Percentiles rank a stretch among this genome's conserved stretches.
These are phyloP conservation scores for Prinsepia uniflora DNA, from an alignment of 306 rosid species.

Conservation along the genomic window DNA sequence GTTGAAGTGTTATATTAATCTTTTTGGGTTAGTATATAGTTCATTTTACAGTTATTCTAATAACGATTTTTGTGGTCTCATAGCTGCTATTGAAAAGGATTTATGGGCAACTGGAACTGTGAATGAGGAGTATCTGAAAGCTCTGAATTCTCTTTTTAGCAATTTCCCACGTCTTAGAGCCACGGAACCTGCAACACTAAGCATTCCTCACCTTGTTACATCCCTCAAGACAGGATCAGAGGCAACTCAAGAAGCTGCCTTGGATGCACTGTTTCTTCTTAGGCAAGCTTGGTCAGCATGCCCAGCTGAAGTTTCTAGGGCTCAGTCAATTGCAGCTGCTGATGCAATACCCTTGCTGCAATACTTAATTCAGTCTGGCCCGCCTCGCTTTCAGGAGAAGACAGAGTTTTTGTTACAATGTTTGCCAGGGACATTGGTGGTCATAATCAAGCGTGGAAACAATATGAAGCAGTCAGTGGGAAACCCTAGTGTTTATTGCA, in stretches of 20 bases:
- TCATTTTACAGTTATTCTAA: conserved; percentile 6
- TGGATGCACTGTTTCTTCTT: conserved; percentile 90
- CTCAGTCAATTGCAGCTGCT: conserved; percentile 96
- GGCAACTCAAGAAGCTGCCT: conserved; percentile 96
- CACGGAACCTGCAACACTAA: conserved; percentile 92
- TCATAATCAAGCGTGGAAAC: conserved; percentile 83
- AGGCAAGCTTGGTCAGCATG: conserved; percentile 99
- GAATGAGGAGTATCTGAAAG: conserved; percentile 90
- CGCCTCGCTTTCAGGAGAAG: conserved; percentile 98
- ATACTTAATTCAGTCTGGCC: conserved; percentile 92
- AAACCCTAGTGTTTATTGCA: conserved; percentile 91
- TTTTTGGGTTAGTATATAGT: not conserved
- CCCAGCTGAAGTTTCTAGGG: conserved; percentile 94
- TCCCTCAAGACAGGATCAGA: conserved; percentile 91
- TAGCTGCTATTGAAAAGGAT: conserved; percentile 95
- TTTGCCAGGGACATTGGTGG: conserved; percentile 91
- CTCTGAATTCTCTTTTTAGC: conserved; percentile 87
- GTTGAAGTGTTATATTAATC: not conserved
- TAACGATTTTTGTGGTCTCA: conserved; percentile 26
- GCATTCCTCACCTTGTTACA: conserved; percentile 96
- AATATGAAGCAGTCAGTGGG: conserved; percentile 99
- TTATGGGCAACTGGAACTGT: conserved; percentile 95
- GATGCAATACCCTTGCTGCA: conserved; percentile 97
- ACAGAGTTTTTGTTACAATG: conserved; percentile 94
- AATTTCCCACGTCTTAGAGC: conserved; percentile 99